Conservation (phyloP, 208 protist genomes). For the Leishmania martiniquensis region DNA sequence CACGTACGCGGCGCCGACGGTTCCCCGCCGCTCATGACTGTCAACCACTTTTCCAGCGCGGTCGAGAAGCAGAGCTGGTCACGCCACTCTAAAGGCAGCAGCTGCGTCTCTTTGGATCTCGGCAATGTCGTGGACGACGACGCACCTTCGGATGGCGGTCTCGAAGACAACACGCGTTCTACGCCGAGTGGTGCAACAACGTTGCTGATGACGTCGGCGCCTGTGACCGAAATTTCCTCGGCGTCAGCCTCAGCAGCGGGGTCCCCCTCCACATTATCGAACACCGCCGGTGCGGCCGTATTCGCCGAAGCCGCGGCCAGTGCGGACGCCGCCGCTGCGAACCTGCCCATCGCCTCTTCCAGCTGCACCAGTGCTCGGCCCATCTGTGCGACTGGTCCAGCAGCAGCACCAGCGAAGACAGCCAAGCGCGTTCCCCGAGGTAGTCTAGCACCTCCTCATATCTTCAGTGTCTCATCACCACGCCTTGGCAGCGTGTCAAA, state of each 20-base stretch:
- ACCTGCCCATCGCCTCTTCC: no score
- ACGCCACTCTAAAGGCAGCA: constrained; percentile 13
- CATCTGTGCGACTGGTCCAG: background rate
- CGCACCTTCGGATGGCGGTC: background rate
- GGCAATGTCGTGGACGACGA: background rate
- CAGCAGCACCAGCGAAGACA: background rate
- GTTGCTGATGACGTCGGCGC: background rate
- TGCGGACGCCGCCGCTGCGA: no score
- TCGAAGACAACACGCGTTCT: background rate
- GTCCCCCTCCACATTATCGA: background rate
- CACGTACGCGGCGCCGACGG: background rate
- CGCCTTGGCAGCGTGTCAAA: background rate
- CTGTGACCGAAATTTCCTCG: background rate
- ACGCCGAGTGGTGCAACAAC: background rate
- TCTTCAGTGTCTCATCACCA: background rate
- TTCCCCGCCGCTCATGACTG: background rate
- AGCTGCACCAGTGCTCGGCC: background rate
- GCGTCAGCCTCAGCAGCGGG: background rate
- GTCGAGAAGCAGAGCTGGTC: constrained; percentile 10
- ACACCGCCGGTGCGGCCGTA: background rate
- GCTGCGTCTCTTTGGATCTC: background rate
- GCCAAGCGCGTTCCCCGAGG: background rate
- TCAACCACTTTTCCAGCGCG: constrained; percentile 15
- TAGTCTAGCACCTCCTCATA: background rate
- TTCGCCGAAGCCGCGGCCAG: background rate